Percentiles rank a stretch among this genome's conserved stretches.
Conservation (phyloP, 495 filamentous ascomycete species). For the Penicillium paxilli region DNA sequence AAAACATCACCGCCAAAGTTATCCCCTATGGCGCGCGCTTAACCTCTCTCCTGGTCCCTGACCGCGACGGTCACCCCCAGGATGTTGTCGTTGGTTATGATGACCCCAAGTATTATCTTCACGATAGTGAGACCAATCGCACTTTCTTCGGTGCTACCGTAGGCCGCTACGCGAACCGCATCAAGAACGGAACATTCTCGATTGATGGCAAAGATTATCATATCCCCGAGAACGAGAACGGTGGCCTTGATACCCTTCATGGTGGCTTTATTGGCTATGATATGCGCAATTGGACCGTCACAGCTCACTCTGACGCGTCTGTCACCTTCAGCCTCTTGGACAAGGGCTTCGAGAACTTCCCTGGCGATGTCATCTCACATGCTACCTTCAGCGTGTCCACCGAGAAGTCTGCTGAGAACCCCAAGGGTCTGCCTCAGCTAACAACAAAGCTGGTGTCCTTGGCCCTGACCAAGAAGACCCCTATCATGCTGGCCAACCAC, state of each 20-base stretch:
- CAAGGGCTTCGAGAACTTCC: constrained; percentile 72
- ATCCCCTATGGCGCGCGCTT: constrained; percentile 80
- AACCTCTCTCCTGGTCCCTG: constrained; percentile 70
- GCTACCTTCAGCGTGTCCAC: constrained; percentile 67
- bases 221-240: constrained; percentile 70
- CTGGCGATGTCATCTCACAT: constrained; percentile 75
- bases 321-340: constrained; percentile 83
- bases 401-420: constrained; percentile 34
- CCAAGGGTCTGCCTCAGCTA: constrained; percentile 44
- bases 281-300: constrained; percentile 79
- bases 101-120: constrained; percentile 67
- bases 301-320: constrained; percentile 58
- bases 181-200: constrained; percentile 79
- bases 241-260: constrained; percentile 71
- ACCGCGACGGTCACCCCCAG: constrained; percentile 60
- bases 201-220: constrained; percentile 67
- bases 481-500: constrained; percentile 81
- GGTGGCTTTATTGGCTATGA: constrained; percentile 83
- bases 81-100: constrained; percentile 82
- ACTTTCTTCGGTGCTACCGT: constrained; percentile 77
- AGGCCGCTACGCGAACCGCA: constrained; percentile 83
- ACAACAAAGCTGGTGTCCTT: constrained; percentile 57
- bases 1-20: constrained; percentile 71
- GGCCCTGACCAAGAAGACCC: constrained; percentile 74
- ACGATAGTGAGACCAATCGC: constrained; percentile 64